phyloP scores from a whole-genome alignment of 2,329 filamentous ascomycete genomes.

The Colletotrichum orchidophilum region DNA sequence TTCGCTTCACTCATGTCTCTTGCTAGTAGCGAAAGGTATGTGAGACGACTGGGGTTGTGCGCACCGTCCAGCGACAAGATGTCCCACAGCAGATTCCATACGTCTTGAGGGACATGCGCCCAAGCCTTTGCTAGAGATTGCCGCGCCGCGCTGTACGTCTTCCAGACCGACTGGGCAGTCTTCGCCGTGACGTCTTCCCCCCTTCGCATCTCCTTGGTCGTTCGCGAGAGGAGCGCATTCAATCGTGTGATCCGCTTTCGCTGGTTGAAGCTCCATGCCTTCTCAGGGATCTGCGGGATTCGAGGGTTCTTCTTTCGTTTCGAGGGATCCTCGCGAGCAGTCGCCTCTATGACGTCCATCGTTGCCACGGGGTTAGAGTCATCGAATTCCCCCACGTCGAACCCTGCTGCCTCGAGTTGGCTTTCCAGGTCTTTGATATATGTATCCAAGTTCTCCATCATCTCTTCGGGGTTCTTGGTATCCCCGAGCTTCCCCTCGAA shows the following conservation, averaged over 20 bases:
- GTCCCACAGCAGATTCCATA: slow-evolving; percentile 75
- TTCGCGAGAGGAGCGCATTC: slow-evolving; percentile 43
- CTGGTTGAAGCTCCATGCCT: slow-evolving; percentile 49
- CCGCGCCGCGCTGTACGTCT: slow-evolving; percentile 58
- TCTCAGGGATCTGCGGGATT: slow-evolving; percentile 48
- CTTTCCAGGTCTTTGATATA: slow-evolving; percentile 47
- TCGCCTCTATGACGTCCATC: slow-evolving; percentile 17
- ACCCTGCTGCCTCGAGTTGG: slow-evolving; percentile 30
- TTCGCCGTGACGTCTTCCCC: slow-evolving; percentile 39
- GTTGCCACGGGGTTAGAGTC: slow-evolving; percentile 29
- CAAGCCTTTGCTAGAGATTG: slow-evolving; percentile 55
- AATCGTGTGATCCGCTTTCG: slow-evolving; percentile 49
- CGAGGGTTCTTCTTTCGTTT: slow-evolving; percentile 18
- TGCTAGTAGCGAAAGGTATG: slow-evolving; percentile 68
- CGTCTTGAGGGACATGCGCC: slow-evolving; percentile 64
- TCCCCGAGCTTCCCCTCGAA: slow-evolving; percentile 27
- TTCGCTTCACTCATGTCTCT: slow-evolving; percentile 73
- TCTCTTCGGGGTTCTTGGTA: slow-evolving; percentile 45
- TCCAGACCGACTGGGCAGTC: slow-evolving; percentile 55
- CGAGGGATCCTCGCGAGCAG: slow-evolving; percentile 36
- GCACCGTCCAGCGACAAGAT: slow-evolving; percentile 63
- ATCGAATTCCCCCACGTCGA: slow-evolving; percentile 24
- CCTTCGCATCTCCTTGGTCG: slow-evolving; percentile 41
- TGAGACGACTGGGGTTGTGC: slow-evolving; percentile 63
- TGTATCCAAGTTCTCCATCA: slow-evolving; percentile 44